A percentile compares a stretch with the other conserved stretches of the same genome.
These are phyloP conservation scores for Gyrodon lividus DNA, from an alignment of 768 basidiomycete species.

Conservation along the genomic window DNA sequence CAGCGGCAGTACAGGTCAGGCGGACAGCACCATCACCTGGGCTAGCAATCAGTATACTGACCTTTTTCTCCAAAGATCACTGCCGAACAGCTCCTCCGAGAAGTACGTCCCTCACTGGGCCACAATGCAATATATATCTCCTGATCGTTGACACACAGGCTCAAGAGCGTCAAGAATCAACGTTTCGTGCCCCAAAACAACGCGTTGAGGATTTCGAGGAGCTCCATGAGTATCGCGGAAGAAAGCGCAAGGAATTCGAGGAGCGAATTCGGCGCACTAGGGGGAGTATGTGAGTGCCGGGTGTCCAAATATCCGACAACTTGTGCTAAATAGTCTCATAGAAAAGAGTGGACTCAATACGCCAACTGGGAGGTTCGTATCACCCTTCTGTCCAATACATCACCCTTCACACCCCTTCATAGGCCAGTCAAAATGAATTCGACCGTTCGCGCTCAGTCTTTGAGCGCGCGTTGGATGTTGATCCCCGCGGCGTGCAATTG, in stretches of 20 bases:
- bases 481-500: conserved; percentile 82
- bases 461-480: conserved; percentile 95
- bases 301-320: background rate
- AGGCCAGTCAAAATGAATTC: conserved; percentile 96
- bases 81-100: conserved; percentile 95
- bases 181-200: conserved; percentile 90
- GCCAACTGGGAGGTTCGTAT: conserved; percentile 76
- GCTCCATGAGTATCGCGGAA: conserved; percentile 83
- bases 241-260: conserved; percentile 94
- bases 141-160: conserved; percentile 50
- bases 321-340: conserved; percentile 26
- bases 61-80: conserved; percentile 67
- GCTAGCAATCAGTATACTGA: conserved; percentile 11
- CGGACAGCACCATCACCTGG: conserved; percentile 3
- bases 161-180: conserved; percentile 94
- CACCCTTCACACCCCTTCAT: conserved; percentile 6
- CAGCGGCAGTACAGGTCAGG: conserved; percentile 86
- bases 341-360: conserved; percentile 86
- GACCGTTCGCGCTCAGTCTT: conserved; percentile 93
- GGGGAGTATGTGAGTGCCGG: conserved; percentile 65
- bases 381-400: background rate
- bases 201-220: conserved; percentile 95
- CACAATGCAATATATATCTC: background rate
- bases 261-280: conserved; percentile 79
- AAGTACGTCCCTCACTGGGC: conserved; percentile 46